Evolutionary conservation across 805 yeast species (phyloP).

Genomic region (Spencermartinsiella europaea): DNA sequence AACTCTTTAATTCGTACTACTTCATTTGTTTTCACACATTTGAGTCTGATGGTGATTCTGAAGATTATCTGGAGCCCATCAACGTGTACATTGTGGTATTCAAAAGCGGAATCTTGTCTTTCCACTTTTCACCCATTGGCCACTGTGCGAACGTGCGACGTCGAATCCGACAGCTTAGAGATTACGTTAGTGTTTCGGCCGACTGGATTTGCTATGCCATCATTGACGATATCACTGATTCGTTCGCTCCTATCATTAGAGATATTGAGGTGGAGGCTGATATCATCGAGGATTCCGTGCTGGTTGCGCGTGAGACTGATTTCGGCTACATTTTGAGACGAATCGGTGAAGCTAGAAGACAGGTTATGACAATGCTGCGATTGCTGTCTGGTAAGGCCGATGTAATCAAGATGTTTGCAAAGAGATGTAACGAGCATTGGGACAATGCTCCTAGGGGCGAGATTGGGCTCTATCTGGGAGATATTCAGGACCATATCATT

Average conservation of each 20-base stretch:
- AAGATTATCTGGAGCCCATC: constrained; percentile 68
- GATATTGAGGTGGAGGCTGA: constrained; percentile 60
- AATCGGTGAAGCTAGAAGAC: constrained; percentile 85
- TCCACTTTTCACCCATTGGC: constrained; percentile 53
- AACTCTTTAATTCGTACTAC: constrained; percentile 81
- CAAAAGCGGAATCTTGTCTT: constrained; percentile 53
- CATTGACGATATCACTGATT: constrained; percentile 61
- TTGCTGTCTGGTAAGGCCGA: constrained; percentile 90
- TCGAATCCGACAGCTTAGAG: constrained; percentile 58
- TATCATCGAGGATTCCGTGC: constrained; percentile 73
- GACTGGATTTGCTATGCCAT: constrained; percentile 67
- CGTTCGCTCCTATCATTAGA: constrained; percentile 56
- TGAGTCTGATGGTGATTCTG: constrained; percentile 77
- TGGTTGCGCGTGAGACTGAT: constrained; percentile 69
- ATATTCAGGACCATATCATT: constrained; percentile 93
- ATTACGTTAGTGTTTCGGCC: constrained; percentile 53
- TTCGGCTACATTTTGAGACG: constrained; percentile 68
- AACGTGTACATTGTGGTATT: constrained; percentile 58
- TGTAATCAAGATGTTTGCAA: constrained; percentile 92
- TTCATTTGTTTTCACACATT: constrained; percentile 97
- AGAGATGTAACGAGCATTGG: constrained; percentile 79
- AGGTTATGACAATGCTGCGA: constrained; percentile 89
- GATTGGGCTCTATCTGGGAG: constrained; percentile 87
- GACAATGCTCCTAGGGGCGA: constrained; percentile 69
- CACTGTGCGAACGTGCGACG: constrained; percentile 60